Conservation (phyloP, 169 alveolate genomes). For the Cryptosporidium viatorum region DNA sequence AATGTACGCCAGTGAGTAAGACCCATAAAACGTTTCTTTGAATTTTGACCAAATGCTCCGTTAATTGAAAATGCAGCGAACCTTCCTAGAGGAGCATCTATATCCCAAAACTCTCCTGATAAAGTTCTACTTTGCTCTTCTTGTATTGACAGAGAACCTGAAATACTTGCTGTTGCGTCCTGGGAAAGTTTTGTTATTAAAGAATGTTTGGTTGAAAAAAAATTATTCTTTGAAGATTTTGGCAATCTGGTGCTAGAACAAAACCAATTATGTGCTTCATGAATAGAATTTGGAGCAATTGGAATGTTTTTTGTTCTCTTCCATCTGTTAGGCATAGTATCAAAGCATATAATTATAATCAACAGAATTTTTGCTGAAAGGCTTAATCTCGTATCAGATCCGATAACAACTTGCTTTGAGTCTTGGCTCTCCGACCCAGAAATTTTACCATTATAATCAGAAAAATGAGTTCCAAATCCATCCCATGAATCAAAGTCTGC, state of each 20-base stretch:
- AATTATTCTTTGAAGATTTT: conserved; percentile 34
- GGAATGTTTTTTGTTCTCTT: conserved; percentile 1
- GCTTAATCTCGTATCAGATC: conserved; percentile 7
- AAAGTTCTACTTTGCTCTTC: conserved; percentile 30
- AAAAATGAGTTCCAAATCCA: not conserved
- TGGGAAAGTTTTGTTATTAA: conserved; percentile 46
- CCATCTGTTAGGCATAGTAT: conserved; percentile 61
- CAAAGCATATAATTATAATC: conserved; percentile 51
- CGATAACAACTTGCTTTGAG: not conserved
- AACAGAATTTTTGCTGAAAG: conserved; percentile 49
- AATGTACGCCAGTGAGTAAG: conserved; percentile 64
- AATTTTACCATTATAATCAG: not conserved
- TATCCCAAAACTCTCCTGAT: conserved; percentile 59
- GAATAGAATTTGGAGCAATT: conserved; percentile 35
- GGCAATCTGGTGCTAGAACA: conserved; percentile 39
- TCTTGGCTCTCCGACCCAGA: not conserved
- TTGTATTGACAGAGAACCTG: conserved; percentile 12
- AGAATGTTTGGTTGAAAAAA: conserved; percentile 29
- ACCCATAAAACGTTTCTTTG: conserved; percentile 64
- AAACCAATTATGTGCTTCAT: conserved; percentile 54
- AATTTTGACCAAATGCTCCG: conserved; percentile 67
- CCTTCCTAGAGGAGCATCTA: conserved; percentile 46
- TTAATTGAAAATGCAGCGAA: conserved; percentile 73
- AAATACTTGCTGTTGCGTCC: not conserved
- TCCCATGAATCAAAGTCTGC: conserved; percentile 75